Evolutionary conservation across 2,329 filamentous ascomycete species (phyloP).

Genomic region (Ploettnerulaceae sp.): DNA sequence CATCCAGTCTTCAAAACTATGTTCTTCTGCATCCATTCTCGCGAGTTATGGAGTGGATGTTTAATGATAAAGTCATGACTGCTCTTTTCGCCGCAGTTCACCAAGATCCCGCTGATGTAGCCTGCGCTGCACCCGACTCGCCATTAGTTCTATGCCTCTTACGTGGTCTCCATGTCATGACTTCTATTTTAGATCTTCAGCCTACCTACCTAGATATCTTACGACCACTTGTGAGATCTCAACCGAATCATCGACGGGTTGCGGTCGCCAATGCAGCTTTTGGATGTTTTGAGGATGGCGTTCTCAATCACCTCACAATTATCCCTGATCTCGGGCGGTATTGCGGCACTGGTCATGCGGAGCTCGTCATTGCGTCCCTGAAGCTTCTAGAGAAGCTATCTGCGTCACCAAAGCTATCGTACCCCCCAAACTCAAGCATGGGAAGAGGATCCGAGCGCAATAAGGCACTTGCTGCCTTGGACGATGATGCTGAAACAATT

Average conservation of each 20-base stretch:
- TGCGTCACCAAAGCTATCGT: constrained; percentile 60
- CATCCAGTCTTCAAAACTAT: constrained; percentile 73
- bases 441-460: constrained; percentile 53
- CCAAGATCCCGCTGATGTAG: constrained; percentile 67
- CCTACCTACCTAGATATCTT: constrained; percentile 89
- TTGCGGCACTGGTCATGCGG: constrained; percentile 76
- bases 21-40: constrained; percentile 87
- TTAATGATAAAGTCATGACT: constrained; percentile 82
- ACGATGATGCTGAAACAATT: constrained; percentile 77
- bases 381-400: constrained; percentile 82
- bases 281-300: constrained; percentile 86
- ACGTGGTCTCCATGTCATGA: constrained; percentile 77
- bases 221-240: constrained; percentile 67
- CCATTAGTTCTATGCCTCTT: constrained; percentile 76
- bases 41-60: constrained; percentile 96
- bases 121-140: constrained; percentile 69
- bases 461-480: constrained; percentile 83
- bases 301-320: constrained; percentile 73
- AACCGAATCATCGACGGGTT: constrained; percentile 52
- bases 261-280: constrained; percentile 71
- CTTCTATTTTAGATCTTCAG: constrained; percentile 78
- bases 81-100: constrained; percentile 75
- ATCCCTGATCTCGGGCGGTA: constrained; percentile 82
- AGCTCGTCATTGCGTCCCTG: constrained; percentile 74
- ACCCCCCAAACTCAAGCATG: constrained; percentile 19